Evolutionary conservation across 2,329 filamentous ascomycete genomes (phyloP), one percentile per base, ranked within the genome.

Genomic region (Pseudogymnoascus sp.): DNA sequence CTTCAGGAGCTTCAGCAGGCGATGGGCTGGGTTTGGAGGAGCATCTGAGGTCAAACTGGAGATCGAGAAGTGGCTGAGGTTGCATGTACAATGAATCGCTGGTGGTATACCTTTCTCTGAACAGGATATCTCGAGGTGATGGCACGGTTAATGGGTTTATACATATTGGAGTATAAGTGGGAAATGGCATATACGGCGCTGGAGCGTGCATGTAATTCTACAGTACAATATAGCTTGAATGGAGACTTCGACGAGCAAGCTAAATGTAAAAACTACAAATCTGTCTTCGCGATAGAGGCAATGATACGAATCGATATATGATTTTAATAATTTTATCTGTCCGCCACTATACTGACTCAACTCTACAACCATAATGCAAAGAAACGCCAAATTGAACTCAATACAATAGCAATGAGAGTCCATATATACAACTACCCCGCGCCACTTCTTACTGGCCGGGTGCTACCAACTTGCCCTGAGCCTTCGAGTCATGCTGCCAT

Each of bases 381-480:
- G 50, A 56, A 56, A 56, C 50, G 50, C 50, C 50, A 56, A 56
- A 33, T 56, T 56, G 50, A 56, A 56, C 50, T 56, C 50, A 35
- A 56, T 56, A 56, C 50, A 50, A 26, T n/a, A 53, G 50, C 50
- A 56, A 56, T 56, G 50, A 63, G 59, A 63, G 24, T 41, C 24
- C 35, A 37, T 69, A 70, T 70, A 66, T 66, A 67, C 68, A 71
- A 56, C 62, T 67, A 65, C 62, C 40, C 37, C 53, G 61, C 35
- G 61, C 50, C 60, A 50, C 66, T 56, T 40, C 40, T 78, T 91
- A 97, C 84, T 96, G 91, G 68, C 95, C 95, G 43, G 95, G 95
- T 62, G 93, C 85, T 74, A 97, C 84, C 69, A 98, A 80, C 77
- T 90, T 88, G 70, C 93, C 95, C 79, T 93, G 85, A 74, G 86